Evolutionary conservation across 2,329 filamentous ascomycete species (phyloP).

Genomic region (Pseudophaeomoniella oleicola): DNA sequence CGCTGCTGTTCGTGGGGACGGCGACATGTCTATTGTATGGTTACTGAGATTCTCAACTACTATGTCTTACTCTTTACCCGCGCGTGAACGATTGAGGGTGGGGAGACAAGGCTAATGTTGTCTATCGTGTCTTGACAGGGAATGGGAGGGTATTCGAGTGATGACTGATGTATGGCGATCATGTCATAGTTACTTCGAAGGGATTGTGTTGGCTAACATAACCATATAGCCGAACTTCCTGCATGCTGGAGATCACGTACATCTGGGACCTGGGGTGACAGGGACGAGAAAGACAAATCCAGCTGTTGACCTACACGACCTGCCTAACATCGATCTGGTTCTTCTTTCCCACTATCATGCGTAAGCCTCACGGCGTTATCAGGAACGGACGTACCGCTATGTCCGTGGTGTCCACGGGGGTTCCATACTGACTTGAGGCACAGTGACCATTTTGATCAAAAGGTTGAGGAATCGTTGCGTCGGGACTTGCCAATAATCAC

Average conservation of each 20-base stretch:
- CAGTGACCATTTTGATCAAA: constrained; percentile 39
- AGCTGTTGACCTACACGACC: constrained; percentile 42
- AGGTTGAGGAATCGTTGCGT: constrained; percentile 35
- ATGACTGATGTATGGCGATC: constrained; percentile 21
- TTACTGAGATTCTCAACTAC: too few relatives aligned
- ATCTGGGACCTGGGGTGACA: constrained; percentile 49
- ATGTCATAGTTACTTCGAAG: too few relatives aligned
- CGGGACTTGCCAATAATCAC: constrained; percentile 47
- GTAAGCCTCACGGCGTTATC: too few relatives aligned
- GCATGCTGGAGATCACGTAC: constrained; percentile 50
- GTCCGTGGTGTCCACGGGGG: too few relatives aligned
- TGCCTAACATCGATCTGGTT: constrained; percentile 45
- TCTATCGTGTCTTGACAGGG: too few relatives aligned
- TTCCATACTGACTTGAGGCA: too few relatives aligned
- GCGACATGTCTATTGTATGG: constrained; percentile 23
- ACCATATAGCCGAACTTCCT: constrained; percentile 46
- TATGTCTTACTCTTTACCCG: neutral
- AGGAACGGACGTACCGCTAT: too few relatives aligned
- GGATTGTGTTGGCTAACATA: too few relatives aligned
- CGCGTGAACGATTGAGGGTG: constrained; percentile 1
- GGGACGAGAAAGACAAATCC: constrained; percentile 42
- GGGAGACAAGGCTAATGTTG: too few relatives aligned
- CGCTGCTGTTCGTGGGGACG: constrained; percentile 23
- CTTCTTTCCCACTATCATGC: constrained; percentile 52
- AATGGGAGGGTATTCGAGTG: constrained; percentile 24